Percentiles rank a stretch among this genome's conserved stretches.
phyloP scores from a whole-genome alignment of 345 rosid genomes.

The Reutealis trisperma region DNA sequence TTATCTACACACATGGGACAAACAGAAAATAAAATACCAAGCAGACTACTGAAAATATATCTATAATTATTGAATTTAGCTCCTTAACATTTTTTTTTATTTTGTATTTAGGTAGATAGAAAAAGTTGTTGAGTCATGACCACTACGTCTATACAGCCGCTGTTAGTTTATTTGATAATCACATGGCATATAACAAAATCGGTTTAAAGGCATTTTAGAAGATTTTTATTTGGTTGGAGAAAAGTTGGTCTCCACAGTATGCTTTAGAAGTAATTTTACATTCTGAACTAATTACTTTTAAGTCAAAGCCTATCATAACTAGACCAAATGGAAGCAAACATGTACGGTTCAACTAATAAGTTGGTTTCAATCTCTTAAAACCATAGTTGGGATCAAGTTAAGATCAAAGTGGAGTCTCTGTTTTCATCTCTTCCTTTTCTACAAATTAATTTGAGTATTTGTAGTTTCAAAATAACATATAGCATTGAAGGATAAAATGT shows the following conservation, averaged over 20 bases:
- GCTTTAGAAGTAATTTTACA: too few species aligned
- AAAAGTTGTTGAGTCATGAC: neutral
- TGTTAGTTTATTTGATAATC: neutral
- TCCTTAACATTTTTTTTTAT: too few species aligned
- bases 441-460: neutral
- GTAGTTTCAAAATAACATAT: neutral
- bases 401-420: neutral
- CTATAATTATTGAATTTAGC: too few species aligned
- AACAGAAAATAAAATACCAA: too few species aligned
- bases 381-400: neutral
- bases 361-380: neutral
- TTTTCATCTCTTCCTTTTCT: too few species aligned
- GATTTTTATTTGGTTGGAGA: too few species aligned
- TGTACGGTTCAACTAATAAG: neutral
- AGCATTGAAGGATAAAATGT: neutral
- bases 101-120: neutral
- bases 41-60: too few species aligned
- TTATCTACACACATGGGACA: too few species aligned
- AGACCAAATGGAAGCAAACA: neutral
- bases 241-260: too few species aligned
- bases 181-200: neutral
- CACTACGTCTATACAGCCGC: neutral
- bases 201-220: too few species aligned
- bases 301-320: neutral
- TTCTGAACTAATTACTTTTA: neutral